Percentiles rank a stretch among this genome's conserved stretches.
Evolutionary conservation across 2,329 filamentous ascomycete species (phyloP).

Genomic region (Sclerotinia subarctica): DNA sequence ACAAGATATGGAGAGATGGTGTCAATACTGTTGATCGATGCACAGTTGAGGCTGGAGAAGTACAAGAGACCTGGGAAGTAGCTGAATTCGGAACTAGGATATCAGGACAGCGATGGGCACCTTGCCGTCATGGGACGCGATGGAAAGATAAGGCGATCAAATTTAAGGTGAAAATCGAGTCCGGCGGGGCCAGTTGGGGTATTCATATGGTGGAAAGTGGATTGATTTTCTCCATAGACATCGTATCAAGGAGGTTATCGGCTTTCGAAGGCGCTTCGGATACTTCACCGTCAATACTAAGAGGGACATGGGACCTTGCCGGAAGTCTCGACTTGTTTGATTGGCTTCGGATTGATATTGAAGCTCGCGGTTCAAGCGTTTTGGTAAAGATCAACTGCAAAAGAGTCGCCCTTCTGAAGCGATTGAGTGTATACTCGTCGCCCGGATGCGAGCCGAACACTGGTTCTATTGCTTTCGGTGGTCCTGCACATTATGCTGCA

Average conservation of each 20-base stretch:
- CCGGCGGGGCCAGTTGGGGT: slow-evolving; percentile 6
- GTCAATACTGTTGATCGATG: slow-evolving; percentile 11
- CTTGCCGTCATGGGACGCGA: slow-evolving; percentile 2
- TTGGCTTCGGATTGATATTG: slow-evolving; percentile 1
- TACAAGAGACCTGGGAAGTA: slow-evolving; percentile 8
- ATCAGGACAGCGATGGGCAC: slow-evolving; percentile 11
- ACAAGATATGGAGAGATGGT: slow-evolving; percentile 31
- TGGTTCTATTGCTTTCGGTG: slow-evolving; percentile 2
- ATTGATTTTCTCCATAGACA: slow-evolving; percentile 5
- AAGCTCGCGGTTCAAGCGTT: slow-evolving; percentile 7
- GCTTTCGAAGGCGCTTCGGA: slow-evolving; percentile 4
- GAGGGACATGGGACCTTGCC: background rate
- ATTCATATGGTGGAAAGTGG: slow-evolving; percentile 15
- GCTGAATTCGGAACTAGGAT: slow-evolving; percentile 9
- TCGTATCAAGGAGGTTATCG: background rate
- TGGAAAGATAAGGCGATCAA: slow-evolving; percentile 14
- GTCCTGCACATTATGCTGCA: slow-evolving; percentile 9
- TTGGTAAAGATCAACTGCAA: slow-evolving; percentile 1
- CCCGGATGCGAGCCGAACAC: slow-evolving; percentile 1
- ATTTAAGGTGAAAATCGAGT: slow-evolving; percentile 4
- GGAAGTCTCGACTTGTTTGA: slow-evolving; percentile 6
- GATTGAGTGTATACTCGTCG: background rate
- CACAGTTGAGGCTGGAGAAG: slow-evolving; percentile 12
- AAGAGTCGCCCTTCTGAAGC: background rate
- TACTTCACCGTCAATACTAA: background rate